These are phyloP conservation scores for Lagenidium giganteum DNA, from an alignment of 352 stramenopile species.

Conservation along the genomic window DNA sequence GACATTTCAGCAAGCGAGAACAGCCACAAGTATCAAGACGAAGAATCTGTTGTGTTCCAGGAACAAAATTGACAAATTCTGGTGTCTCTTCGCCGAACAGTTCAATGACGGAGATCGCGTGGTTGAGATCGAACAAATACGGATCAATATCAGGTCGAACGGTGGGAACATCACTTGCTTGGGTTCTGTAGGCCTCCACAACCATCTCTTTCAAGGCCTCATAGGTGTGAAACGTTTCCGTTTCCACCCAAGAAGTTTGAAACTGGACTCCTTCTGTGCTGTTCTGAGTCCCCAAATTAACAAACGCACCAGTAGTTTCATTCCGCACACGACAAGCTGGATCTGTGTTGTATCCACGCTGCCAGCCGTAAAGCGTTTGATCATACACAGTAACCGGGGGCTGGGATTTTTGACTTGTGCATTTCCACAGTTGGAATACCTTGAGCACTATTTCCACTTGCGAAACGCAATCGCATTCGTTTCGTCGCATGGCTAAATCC, in stretches of 20 bases:
- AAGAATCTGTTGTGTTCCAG: slow-evolving; percentile 31
- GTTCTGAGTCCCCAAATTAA: slow-evolving; percentile 26
- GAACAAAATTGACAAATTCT: slow-evolving; percentile 65
- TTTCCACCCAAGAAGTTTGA: slow-evolving; percentile 60
- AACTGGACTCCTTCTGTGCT: slow-evolving; percentile 41
- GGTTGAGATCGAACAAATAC: slow-evolving; percentile 90
- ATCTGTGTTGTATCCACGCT: slow-evolving; percentile 33
- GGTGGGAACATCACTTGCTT: slow-evolving; percentile 27
- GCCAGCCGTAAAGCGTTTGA: slow-evolving; percentile 49
- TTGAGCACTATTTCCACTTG: slow-evolving; percentile 85
- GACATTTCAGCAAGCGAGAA: slow-evolving; percentile 90
- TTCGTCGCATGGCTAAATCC: slow-evolving; percentile 75
- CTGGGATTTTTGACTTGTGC: slow-evolving; percentile 47
- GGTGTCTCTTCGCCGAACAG: slow-evolving; percentile 81
- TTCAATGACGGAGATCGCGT: slow-evolving; percentile 83
- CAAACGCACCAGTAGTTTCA: slow-evolving; percentile 7
- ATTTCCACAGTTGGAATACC: slow-evolving; percentile 94
- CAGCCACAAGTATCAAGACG: slow-evolving; percentile 93
- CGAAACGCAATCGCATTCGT: slow-evolving; percentile 90
- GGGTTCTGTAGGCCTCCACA: slow-evolving; percentile 23
- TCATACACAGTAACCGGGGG: slow-evolving; percentile 26
- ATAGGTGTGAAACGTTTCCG: slow-evolving; percentile 69
- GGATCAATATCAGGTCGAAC: slow-evolving; percentile 64
- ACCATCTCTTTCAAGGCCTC: slow-evolving; percentile 60
- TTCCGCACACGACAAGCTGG: too few species aligned